phyloP scores from a whole-genome alignment of 2,329 filamentous ascomycete genomes.

The Paramyrothecium roridum region DNA sequence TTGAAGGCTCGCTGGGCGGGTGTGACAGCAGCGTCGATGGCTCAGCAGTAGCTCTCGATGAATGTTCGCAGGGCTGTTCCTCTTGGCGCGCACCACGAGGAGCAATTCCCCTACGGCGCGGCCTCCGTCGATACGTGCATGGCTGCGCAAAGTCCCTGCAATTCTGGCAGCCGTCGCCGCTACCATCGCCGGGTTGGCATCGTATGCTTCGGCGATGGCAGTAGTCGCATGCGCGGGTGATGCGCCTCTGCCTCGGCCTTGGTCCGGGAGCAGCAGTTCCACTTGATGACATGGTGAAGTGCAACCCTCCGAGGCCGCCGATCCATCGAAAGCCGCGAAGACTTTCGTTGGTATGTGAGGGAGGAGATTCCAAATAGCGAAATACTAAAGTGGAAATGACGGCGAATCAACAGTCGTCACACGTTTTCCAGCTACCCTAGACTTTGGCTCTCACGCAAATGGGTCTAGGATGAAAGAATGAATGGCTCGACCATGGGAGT shows the following conservation, averaged over 20 bases:
- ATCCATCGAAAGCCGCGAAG: neutral
- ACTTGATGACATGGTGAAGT: neutral
- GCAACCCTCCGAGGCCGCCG: neutral
- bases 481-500: too few species aligned
- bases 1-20: too few species aligned
- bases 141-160: conserved; percentile 44
- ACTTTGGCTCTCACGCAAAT: too few species aligned
- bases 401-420: too few species aligned
- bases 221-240: conserved; percentile 32
- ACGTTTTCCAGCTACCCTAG: too few species aligned
- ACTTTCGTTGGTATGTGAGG: neutral
- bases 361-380: too few species aligned
- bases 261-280: neutral
- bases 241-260: conserved; percentile 10
- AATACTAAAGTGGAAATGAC: too few species aligned
- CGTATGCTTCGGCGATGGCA: conserved; percentile 34
- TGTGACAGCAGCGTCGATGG: too few species aligned
- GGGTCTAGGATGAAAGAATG: too few species aligned
- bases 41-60: too few species aligned
- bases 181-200: conserved; percentile 26
- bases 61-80: too few species aligned
- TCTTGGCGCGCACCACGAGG: conserved; percentile 2
- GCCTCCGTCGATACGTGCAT: conserved; percentile 43
- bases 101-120: conserved; percentile 28
- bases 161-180: conserved; percentile 40